Evolutionary conservation across 2,329 filamentous ascomycete genomes (phyloP).

Genomic region (Aphanocladium album): DNA sequence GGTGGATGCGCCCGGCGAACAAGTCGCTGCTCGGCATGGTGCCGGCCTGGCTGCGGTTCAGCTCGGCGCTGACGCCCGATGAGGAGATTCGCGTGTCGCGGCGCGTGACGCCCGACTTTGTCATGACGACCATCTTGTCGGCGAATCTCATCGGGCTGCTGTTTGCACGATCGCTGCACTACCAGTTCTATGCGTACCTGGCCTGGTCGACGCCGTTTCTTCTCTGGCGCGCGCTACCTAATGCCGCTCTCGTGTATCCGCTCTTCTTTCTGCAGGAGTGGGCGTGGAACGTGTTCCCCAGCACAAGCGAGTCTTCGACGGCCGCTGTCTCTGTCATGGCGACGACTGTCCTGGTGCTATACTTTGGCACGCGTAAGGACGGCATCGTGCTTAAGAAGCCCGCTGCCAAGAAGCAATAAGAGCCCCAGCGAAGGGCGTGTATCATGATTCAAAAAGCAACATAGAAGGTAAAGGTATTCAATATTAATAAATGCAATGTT

Average conservation of each 20-base stretch:
- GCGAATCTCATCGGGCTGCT: slow-evolving; percentile 76
- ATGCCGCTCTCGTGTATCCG: slow-evolving; percentile 60
- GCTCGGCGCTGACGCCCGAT: slow-evolving; percentile 40
- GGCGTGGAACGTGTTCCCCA: slow-evolving; percentile 95
- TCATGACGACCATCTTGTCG: slow-evolving; percentile 70
- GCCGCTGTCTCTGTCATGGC: slow-evolving; percentile 68
- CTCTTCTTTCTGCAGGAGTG: slow-evolving; percentile 80
- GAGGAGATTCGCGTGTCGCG: slow-evolving; percentile 54
- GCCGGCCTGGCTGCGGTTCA: slow-evolving; percentile 35
- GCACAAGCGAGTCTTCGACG: slow-evolving; percentile 51
- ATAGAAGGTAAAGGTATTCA: not conserved
- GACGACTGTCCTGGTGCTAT: slow-evolving; percentile 58
- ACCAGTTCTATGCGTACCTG: slow-evolving; percentile 91
- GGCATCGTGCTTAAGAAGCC: slow-evolving; percentile 21
- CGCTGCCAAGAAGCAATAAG: slow-evolving; percentile 18
- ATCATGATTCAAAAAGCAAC: not conserved
- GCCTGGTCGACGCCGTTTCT: slow-evolving; percentile 86
- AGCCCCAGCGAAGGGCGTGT: not conserved
- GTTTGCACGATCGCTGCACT: slow-evolving; percentile 84
- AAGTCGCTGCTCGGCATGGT: slow-evolving; percentile 53
- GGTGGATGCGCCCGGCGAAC: slow-evolving; percentile 68
- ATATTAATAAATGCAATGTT: slow-evolving; percentile 25
- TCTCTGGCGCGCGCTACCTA: slow-evolving; percentile 70
- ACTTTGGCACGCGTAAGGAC: slow-evolving; percentile 49
- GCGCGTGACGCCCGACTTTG: slow-evolving; percentile 63